Evolutionary conservation across 2,329 filamentous ascomycete genomes (phyloP), one percentile per base, ranked within the genome.

Genomic region (Alternaria sp.): DNA sequence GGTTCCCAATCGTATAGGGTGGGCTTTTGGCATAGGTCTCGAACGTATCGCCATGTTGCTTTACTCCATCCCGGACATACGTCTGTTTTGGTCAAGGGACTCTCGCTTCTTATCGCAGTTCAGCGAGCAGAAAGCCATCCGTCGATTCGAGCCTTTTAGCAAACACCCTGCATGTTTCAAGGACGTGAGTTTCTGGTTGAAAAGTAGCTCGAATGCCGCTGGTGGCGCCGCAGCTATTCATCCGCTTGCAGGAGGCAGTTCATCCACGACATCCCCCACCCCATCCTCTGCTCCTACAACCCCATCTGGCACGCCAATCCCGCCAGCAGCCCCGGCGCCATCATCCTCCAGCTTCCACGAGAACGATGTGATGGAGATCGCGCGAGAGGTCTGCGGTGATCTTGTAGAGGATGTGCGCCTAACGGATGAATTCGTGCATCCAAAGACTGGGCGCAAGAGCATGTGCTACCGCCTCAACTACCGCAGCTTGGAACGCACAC

Each of bases 31-130:
- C 37, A 85, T 98, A 18, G 96, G 96, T 3, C 87, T 99, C 26
- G 96, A 99, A 80, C 89, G 96, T 65, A 95, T 99, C 67, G 95
- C 96, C 64, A 99, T 99, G 96, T 87, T 99, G 37, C 88, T 99
- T 23, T 99, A 97, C 84, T 91, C 92, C 63, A 97, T 99, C 63
- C 93, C 94, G 0, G 96, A 99, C 77, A 99, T 99, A 71, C 90
- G 96, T 12, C 88, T 98, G 5, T 98, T 99, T 84, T 99, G 96
- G 96, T 96, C 92, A 30, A 84, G 85, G 58, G 96, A 99, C 78
- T 77, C 86, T 72, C 88, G 96, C 9, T 99, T 99, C 82, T 82
- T 97, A n/a, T 84, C 83, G 11, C 96, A 99, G 80, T 99, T 99
- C 80, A 79, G 67, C 58, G 69, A 74, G 63, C 69, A 62, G 64